Evolutionary conservation across 139 green algal species (phyloP).

Genomic region (Chlamydomonas sp.): DNA sequence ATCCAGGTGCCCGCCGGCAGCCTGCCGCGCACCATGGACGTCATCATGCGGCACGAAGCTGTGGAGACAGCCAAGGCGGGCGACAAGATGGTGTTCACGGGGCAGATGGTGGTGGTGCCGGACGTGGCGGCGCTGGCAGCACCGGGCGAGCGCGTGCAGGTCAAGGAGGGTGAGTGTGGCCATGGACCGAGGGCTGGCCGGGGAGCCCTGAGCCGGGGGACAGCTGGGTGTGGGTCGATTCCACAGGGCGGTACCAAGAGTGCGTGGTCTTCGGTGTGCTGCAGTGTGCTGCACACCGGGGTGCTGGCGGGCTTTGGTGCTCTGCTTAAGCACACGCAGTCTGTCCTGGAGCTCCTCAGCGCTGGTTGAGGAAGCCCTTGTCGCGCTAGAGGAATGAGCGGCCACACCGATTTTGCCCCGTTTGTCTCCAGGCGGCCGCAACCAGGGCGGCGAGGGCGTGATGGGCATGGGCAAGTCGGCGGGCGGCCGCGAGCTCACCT

Average conservation of each 20-base stretch:
- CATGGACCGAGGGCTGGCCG: too few species aligned
- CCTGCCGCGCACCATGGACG: slow-evolving; percentile 95
- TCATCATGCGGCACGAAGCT: slow-evolving; percentile 93
- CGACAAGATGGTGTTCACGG: slow-evolving; percentile 94
- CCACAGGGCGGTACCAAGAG: too few species aligned
- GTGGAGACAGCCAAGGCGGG: slow-evolving; percentile 96
- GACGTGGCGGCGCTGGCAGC: slow-evolving; percentile 83
- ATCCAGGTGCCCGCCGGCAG: slow-evolving; percentile 90
- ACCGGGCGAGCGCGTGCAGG: slow-evolving; percentile 58
- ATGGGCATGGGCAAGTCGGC: slow-evolving; percentile 75
- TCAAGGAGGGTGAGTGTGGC: slow-evolving; percentile 33
- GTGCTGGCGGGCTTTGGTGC: too few species aligned
- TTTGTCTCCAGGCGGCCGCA: neutral
- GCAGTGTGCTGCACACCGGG: too few species aligned
- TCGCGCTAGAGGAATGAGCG: too few species aligned
- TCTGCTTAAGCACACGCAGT: too few species aligned
- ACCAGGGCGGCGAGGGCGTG: slow-evolving; percentile 68
- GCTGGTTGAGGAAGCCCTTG: too few species aligned
- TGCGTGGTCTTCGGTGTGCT: too few species aligned
- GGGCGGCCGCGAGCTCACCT: slow-evolving; percentile 93
- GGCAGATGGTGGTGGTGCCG: slow-evolving; percentile 94
- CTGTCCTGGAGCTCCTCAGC: too few species aligned
- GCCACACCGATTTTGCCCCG: too few species aligned
- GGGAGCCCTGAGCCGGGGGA: too few species aligned
- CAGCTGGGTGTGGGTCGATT: too few species aligned